Conservation (phyloP, 2,329 filamentous ascomycete species). For the Sclerotinia trifoliorum region DNA sequence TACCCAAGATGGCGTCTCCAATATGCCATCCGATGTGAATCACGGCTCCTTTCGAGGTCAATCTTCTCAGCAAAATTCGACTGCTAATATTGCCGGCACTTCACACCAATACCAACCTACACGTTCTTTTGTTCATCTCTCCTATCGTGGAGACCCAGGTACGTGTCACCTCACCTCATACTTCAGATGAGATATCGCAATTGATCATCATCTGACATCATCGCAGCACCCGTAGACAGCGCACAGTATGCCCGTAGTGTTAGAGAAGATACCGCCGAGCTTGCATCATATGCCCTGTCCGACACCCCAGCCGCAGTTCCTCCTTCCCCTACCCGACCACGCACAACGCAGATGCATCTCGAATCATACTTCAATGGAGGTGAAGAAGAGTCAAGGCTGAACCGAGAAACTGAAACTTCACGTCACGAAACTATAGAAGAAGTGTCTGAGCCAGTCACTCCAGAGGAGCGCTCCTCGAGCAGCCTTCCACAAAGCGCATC, state of each 20-base stretch:
- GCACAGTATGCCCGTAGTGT: conserved; percentile 75
- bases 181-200: conserved; percentile 3
- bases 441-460: conserved; percentile 57
- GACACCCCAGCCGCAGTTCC: conserved; percentile 47
- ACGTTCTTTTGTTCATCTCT: conserved; percentile 68
- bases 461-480: conserved; percentile 42
- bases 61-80: conserved; percentile 24
- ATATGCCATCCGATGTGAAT: conserved; percentile 26
- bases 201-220: not conserved
- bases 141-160: conserved; percentile 60
- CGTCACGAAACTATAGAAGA: conserved; percentile 57
- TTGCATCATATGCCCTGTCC: conserved; percentile 78
- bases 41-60: conserved; percentile 33
- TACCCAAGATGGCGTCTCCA: conserved; percentile 28
- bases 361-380: conserved; percentile 35
- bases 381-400: conserved; percentile 32
- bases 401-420: conserved; percentile 32
- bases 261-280: conserved; percentile 81
- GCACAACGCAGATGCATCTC: conserved; percentile 31
- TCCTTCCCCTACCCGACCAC: conserved; percentile 33
- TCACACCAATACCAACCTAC: conserved; percentile 60
- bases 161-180: conserved; percentile 25
- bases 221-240: conserved; percentile 59
- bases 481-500: conserved; percentile 45
- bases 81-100: conserved; percentile 27